Base-by-base conservation (phyloP, 2,329 filamentous ascomycete species). In the Claviceps capensis region DNA sequence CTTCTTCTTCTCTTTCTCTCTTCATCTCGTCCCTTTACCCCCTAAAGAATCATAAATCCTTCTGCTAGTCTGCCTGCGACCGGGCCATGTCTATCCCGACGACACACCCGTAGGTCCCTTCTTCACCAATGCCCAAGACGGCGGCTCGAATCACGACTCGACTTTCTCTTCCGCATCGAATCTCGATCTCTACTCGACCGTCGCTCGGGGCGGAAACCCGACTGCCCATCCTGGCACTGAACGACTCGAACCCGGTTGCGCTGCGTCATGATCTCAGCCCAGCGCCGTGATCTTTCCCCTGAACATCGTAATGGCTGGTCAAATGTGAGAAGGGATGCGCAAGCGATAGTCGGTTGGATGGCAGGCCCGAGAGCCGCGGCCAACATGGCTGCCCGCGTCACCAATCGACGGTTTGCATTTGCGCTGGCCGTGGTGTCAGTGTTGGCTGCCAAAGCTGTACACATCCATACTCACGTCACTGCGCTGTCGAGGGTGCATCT, bases 401-500 rank as follows among this genome's bases (percentile, higher is more conserved):
- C 58, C 38, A 65, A 62, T 52, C 55, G 57, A 43, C 59, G 61
- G 5, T 62, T 65, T 50, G 55, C 60, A 51, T 67, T 67, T 52
- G 56, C 64, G 2, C 51, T 65, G 23, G 57, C 59, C 30, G 56
- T 59, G 2, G 50, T 63, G 54, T 56, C 62, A 4, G 54, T 63
- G 36, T 56, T 62, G 14, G 57, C 54, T 14, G 62, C 63, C 34
- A 67, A 67, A 42, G 53, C 54, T 4, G 56, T 59, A 1, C 64
- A 67, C 50, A 56, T 67, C 37, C 57, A 60, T 51, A 61, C 57
- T n/a, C 62, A 67, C 36, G 53, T 59, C 13, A 55, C 55, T 11
- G 60, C 63, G 1, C 48, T 67, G 26, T 58, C 62, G 2, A 59
- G 57, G 1, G 56, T 55, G 17, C 57, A 61, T 26, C 54, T 65